Base-by-base conservation (phyloP, 1,139 yeast genomes). In the Blastobotrys buckinghamii region DNA sequence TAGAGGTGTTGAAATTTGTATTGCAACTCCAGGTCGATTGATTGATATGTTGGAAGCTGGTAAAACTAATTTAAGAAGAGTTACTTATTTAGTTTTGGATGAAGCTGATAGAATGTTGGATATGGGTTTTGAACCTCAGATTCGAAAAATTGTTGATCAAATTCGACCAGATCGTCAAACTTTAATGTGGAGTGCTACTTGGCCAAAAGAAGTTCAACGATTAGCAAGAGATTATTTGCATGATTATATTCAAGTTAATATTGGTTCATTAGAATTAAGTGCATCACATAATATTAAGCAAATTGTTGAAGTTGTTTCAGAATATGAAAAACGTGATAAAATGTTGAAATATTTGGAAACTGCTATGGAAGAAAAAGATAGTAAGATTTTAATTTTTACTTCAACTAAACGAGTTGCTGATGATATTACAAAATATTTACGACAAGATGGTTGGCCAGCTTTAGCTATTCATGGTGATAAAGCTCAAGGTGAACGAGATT, bases 401-500 rank as follows among this genome's bases (percentile, higher is more conserved):
- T 88, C 96, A 33, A 92, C 97, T 47, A 94, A 92, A 79, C 88
- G 97, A 76, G 84, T 86, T 58, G 95, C 98, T 77, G 98, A 94
- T 69, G 97, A 89, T 58, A 80, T 92, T 62, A 92, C 98, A 42
- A 78, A 81, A 59, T 88, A 81, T 68, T 81, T 94, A 65, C 86
- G 98, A 75, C 83, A 84, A 59, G 97, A 92, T 64, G 98, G 98
- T 55, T 92, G 96, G 96, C 97, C 97, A 58, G 98, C 98, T 49
- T 78, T 92, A 69, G 97, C 98, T 64, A 89, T 92, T 66, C 98
- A 92, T 69, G 99, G 99, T 76, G 99, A 94, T 72, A 92, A 92
- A 73, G 89, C 85, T 63, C 98, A 92, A 76, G 80, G 82, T 67
- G 98, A 92, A 74, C 90, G 98, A 78, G 98, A 92, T 73, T 92